Evolutionary conservation across 73 alveolate genomes (phyloP), one percentile per base, ranked within the genome.

Genomic region (Tetrahymena borealis): DNA sequence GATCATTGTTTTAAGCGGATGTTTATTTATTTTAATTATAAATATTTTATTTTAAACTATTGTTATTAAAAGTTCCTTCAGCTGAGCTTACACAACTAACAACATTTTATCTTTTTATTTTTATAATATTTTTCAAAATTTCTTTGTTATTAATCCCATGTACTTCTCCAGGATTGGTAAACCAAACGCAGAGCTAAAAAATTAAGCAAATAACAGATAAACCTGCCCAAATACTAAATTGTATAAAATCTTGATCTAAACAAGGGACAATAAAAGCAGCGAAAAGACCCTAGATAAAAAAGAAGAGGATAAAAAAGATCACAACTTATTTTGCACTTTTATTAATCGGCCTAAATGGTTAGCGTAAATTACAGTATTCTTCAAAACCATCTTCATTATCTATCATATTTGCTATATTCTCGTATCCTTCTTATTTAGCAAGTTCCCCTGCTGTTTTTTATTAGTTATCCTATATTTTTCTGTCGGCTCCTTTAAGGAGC

Each of bases 401-500:
- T 24, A 91, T 90, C 38, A 92, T 37, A 32, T 90, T 90, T 9
- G 43, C 43, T 8, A 93, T 93, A 15, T 31, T 93, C 32, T 93
- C 91, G 90, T 79, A 94, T 10, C 93, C 96, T 36, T 85, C 39
- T 39, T 96, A 94, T 79, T 38, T 15, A 28, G 98, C 99, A 39
- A 91, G 91, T 39, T 95, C 33, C 40, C 90, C 93, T 1, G 98
- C 95, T 15, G 94, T 96, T 39, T 94, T 96, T 20, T 97, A 95
- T 13, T 94, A 90, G 15, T 38, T 28, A 91, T 96, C 98, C 78
- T 90, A 92, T 8, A 93, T 90, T 7, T 15, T 24, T 91, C 92
- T 94, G 41, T 97, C 94, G 32, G 98, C 99, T 6, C 99, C 99
- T 28, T 93, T 92, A 2, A 97, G 33, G 43, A 97, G 90, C 38